Evolutionary conservation across 2,329 filamentous ascomycete genomes (phyloP).

Genomic region (Aspergillus viridinutans): DNA sequence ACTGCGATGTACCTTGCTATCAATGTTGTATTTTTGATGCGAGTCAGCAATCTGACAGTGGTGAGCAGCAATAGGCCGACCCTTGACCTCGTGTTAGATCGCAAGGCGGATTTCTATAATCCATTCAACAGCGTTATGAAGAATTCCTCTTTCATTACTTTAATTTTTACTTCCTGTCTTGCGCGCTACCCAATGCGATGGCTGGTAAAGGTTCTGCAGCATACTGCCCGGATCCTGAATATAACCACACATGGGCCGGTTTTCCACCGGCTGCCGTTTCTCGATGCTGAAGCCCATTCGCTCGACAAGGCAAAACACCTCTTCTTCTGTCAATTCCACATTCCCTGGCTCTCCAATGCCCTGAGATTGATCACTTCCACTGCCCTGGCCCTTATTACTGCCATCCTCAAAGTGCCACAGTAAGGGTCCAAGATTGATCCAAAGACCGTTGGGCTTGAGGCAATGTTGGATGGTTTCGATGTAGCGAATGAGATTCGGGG

Average conservation of each 20-base stretch:
- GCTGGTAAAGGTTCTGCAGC: conserved; percentile 76
- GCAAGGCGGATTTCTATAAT: neutral
- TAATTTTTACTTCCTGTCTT: conserved; percentile 34
- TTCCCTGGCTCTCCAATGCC: conserved; percentile 86
- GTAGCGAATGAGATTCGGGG: conserved; percentile 87
- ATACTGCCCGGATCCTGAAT: conserved; percentile 82
- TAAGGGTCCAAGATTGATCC: conserved; percentile 86
- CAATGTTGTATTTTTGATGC: neutral
- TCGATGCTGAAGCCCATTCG: conserved; percentile 74
- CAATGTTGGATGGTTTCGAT: conserved; percentile 78
- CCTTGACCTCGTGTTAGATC: neutral
- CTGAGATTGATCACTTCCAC: conserved; percentile 26
- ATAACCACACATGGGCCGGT: conserved; percentile 63
- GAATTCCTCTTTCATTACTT: neutral
- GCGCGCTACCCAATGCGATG: conserved; percentile 79
- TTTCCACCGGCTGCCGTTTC: conserved; percentile 54
- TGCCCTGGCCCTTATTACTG: conserved; percentile 18
- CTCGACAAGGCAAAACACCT: conserved; percentile 72
- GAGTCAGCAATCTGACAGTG: neutral
- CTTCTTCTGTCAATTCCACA: conserved; percentile 85
- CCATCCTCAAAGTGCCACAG: conserved; percentile 90
- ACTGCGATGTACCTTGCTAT: neutral
- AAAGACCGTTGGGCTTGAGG: conserved; percentile 70
- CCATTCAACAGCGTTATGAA: neutral
- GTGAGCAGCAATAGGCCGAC: neutral